These are phyloP conservation scores for Daldinia childiae DNA, from an alignment of 495 filamentous ascomycete species.

Conservation along the genomic window DNA sequence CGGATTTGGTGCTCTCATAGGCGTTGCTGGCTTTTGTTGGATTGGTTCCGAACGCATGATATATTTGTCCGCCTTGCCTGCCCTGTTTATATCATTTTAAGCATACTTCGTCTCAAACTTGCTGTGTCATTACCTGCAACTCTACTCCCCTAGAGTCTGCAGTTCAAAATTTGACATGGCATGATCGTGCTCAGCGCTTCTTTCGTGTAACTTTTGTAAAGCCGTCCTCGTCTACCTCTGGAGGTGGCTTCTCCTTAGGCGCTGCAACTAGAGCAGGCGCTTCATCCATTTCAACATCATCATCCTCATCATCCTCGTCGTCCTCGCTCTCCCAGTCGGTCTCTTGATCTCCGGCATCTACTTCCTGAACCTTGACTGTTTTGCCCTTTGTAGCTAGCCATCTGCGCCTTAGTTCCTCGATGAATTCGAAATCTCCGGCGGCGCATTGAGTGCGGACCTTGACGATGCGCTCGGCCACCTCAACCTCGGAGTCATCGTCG, in stretches of 20 bases:
- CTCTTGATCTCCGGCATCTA: slow-evolving; percentile 68
- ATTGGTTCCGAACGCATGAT: slow-evolving; percentile 37
- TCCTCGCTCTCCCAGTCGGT: slow-evolving; percentile 64
- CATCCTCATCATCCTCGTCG: slow-evolving; percentile 64
- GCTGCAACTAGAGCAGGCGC: slow-evolving; percentile 68
- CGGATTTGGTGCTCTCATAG: slow-evolving; percentile 31
- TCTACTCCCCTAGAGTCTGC: slow-evolving; percentile 10
- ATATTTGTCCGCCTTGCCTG: slow-evolving; percentile 17
- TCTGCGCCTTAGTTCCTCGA: slow-evolving; percentile 72
- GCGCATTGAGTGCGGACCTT: slow-evolving; percentile 67
- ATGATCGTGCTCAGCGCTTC: slow-evolving; percentile 61
- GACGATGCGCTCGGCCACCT: slow-evolving; percentile 78
- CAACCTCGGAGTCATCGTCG: slow-evolving; percentile 84
- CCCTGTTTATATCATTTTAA: slow-evolving; percentile 41
- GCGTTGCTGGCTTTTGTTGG: slow-evolving; percentile 31
- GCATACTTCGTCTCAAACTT: slow-evolving; percentile 28
- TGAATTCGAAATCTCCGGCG: slow-evolving; percentile 70
- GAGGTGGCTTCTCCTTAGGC: slow-evolving; percentile 70
- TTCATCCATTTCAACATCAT: slow-evolving; percentile 80
- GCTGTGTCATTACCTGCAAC: slow-evolving; percentile 21
- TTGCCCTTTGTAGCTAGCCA: slow-evolving; percentile 69
- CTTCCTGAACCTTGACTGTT: slow-evolving; percentile 67
- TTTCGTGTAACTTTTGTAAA: slow-evolving; percentile 88
- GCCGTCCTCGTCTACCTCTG: slow-evolving; percentile 91
- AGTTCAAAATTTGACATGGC: background rate